phyloP scores from a whole-genome alignment of 139 green algal genomes.

The Micractinium sp. region DNA sequence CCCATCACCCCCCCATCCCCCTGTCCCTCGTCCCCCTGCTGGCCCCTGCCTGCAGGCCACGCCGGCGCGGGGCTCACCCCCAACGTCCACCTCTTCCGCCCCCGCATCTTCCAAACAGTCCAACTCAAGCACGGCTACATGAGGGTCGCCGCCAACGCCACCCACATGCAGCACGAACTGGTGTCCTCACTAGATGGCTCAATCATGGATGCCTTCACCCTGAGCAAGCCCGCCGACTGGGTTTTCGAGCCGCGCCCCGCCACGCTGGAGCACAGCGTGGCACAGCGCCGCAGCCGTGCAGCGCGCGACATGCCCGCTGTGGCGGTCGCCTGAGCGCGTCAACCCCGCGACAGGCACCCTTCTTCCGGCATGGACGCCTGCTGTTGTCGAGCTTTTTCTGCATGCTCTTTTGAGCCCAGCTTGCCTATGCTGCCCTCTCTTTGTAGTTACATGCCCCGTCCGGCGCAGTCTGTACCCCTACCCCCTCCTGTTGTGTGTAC shows the following conservation, averaged over 20 bases:
- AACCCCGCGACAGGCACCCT: not conserved
- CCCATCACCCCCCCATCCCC: not conserved
- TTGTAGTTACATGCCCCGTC: no score
- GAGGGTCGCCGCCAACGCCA: conserved; percentile 36
- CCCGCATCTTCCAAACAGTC: conserved; percentile 29
- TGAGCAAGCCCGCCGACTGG: conserved; percentile 32
- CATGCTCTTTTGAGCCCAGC: not conserved
- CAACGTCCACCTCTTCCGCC: conserved; percentile 30
- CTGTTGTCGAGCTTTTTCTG: not conserved
- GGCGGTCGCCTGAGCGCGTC: not conserved
- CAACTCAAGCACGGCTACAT: conserved; percentile 39
- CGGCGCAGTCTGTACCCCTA: no score
- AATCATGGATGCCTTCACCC: conserved; percentile 15
- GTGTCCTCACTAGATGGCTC: conserved; percentile 7
- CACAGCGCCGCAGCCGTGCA: not conserved
- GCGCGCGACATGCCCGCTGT: not conserved
- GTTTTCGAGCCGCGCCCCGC: not conserved
- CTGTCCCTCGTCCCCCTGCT: not conserved
- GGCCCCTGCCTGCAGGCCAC: conserved; percentile 19
- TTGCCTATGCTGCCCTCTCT: not conserved
- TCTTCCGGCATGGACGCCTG: not conserved
- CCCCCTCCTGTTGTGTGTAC: no score
- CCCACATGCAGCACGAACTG: conserved; percentile 27
- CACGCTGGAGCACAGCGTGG: not conserved
- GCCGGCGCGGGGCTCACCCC: conserved; percentile 31